These are phyloP conservation scores for Striga hermonthica DNA, from an alignment of 305 asterid genomes.

Conservation along the genomic window DNA sequence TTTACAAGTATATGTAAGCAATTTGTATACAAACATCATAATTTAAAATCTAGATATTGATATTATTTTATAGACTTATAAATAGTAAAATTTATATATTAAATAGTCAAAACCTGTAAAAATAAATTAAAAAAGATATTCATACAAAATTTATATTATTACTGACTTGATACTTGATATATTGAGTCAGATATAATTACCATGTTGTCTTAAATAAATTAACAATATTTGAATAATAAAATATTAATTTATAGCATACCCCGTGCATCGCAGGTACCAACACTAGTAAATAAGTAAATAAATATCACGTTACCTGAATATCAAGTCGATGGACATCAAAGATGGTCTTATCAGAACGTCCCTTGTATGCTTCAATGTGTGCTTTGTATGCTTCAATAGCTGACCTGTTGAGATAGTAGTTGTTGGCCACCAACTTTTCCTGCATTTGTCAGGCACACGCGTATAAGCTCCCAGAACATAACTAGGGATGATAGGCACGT, in stretches of 20 bases:
- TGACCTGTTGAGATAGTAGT: constrained; percentile 6
- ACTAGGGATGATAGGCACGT: neutral
- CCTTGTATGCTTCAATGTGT: neutral
- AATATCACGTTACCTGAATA: neutral
- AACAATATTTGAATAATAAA: too few relatives aligned
- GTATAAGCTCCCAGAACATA: neutral
- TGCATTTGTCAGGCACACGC: neutral
- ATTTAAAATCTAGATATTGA: too few relatives aligned
- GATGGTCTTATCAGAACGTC: neutral
- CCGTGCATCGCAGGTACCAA: too few relatives aligned
- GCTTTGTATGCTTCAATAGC: constrained; percentile 8
- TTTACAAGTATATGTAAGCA: too few relatives aligned
- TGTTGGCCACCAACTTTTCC: constrained; percentile 9
- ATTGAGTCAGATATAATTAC: neutral
- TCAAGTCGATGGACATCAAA: constrained; percentile 7
- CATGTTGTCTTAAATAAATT: too few relatives aligned
- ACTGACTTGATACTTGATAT: neutral
- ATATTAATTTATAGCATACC: too few relatives aligned
- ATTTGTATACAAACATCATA: too few relatives aligned
- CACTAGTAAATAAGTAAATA: neutral
- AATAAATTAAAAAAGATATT: too few relatives aligned
- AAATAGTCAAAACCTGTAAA: too few relatives aligned
- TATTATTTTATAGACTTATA: too few relatives aligned
- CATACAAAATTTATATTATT: neutral
- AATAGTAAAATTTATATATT: too few relatives aligned